Evolutionary conservation across 2,329 filamentous ascomycete species (phyloP).

Genomic region (Pseudonectria foliicola): DNA sequence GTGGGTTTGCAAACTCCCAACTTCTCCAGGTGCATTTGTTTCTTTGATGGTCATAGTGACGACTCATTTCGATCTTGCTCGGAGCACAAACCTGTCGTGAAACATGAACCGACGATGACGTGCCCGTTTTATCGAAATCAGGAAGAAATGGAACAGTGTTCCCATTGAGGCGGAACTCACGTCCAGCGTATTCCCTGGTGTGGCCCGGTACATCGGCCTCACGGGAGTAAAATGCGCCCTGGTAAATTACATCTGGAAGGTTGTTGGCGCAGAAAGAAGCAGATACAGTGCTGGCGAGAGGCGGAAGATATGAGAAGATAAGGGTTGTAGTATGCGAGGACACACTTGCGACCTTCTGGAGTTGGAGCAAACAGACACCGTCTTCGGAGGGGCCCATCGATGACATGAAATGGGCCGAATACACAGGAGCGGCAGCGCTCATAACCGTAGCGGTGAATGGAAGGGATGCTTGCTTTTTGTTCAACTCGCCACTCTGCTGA

Average conservation of each 20-base stretch:
- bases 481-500: slow-evolving; percentile 38
- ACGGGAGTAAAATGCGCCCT: slow-evolving; percentile 77
- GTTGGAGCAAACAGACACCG: no score
- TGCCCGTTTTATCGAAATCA: slow-evolving; percentile 60
- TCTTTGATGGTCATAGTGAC: slow-evolving; percentile 40
- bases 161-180: slow-evolving; percentile 72
- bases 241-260: slow-evolving; percentile 66
- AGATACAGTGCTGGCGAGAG: slow-evolving; percentile 17
- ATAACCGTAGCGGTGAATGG: slow-evolving; percentile 8
- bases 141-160: slow-evolving; percentile 73
- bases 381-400: slow-evolving; percentile 10
- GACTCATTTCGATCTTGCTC: slow-evolving; percentile 46
- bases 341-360: slow-evolving; percentile 9
- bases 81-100: slow-evolving; percentile 38
- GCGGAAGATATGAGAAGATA: slow-evolving; percentile 20
- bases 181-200: slow-evolving; percentile 76
- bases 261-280: slow-evolving; percentile 17
- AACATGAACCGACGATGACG: slow-evolving; percentile 48
- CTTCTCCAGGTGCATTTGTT: slow-evolving; percentile 46
- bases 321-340: slow-evolving; percentile 9
- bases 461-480: slow-evolving; percentile 19
- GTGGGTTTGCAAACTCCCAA: slow-evolving; percentile 70
- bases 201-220: slow-evolving; percentile 76
- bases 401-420: slow-evolving; percentile 7
- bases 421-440: not conserved